Evolutionary conservation across 2,329 filamentous ascomycete species (phyloP).

Genomic region (Arthrinium puccinioides): DNA sequence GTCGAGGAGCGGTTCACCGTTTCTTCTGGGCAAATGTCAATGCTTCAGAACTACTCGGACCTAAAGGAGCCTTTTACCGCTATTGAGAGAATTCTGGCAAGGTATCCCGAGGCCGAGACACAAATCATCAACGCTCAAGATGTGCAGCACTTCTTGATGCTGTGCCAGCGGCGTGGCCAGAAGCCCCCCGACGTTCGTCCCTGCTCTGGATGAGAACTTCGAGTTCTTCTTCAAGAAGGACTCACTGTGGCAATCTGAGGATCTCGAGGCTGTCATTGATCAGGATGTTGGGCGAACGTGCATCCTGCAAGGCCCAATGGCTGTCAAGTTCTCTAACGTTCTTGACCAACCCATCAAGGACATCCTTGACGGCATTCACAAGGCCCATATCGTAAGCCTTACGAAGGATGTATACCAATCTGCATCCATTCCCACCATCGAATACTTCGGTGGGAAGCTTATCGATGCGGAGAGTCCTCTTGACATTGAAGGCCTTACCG

Average conservation of each 20-base stretch:
- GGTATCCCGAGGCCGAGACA: slow-evolving; percentile 78
- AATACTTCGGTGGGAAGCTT: slow-evolving; percentile 92
- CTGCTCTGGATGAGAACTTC: slow-evolving; percentile 91
- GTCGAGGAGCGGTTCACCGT: slow-evolving; percentile 92
- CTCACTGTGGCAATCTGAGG: slow-evolving; percentile 97
- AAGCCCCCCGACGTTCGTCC: slow-evolving; percentile 97
- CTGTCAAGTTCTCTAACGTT: slow-evolving; percentile 80
- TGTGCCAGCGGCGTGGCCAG: slow-evolving; percentile 86
- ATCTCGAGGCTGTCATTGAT: slow-evolving; percentile 88
- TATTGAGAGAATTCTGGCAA: slow-evolving; percentile 69
- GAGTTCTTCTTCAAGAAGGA: slow-evolving; percentile 99
- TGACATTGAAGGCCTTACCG: slow-evolving; percentile 79
- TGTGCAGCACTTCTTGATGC: slow-evolving; percentile 89
- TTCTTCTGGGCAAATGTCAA: slow-evolving; percentile 62
- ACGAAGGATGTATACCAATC: slow-evolving; percentile 73
- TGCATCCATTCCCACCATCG: slow-evolving; percentile 70
- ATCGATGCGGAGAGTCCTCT: slow-evolving; percentile 63
- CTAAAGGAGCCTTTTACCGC: slow-evolving; percentile 74
- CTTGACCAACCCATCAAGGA: slow-evolving; percentile 93
- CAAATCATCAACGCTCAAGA: slow-evolving; percentile 98
- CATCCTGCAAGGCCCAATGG: slow-evolving; percentile 91
- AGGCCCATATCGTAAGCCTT: slow-evolving; percentile 75
- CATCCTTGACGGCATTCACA: slow-evolving; percentile 85
- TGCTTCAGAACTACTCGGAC: slow-evolving; percentile 85
- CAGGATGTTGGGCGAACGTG: slow-evolving; percentile 95